Percentiles rank a stretch among this genome's conserved stretches.
Conservation (phyloP, 768 basidiomycete species). For the Gautieria morchelliformis region DNA sequence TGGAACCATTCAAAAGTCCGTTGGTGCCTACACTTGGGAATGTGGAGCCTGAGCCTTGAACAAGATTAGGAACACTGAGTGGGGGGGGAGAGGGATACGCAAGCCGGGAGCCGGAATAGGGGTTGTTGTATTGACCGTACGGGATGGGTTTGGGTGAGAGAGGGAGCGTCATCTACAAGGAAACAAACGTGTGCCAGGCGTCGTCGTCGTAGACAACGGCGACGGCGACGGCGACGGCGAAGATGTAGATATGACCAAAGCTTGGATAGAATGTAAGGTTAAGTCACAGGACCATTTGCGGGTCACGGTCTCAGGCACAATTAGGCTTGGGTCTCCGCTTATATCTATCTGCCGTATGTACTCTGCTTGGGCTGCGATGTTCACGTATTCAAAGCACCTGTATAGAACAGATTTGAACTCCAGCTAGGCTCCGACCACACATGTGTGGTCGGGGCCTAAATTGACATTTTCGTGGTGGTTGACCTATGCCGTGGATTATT, state of each 20-base stretch:
- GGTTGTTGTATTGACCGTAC: constrained; percentile 7
- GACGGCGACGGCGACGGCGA: neutral
- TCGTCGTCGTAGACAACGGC: neutral
- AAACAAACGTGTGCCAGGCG: neutral
- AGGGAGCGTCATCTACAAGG: constrained; percentile 2
- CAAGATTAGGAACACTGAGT: neutral
- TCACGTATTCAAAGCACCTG: no score
- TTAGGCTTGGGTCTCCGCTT: no score
- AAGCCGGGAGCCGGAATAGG: constrained; percentile 4
- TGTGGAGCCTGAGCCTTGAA: neutral
- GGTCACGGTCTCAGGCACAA: no score
- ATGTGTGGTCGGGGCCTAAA: no score
- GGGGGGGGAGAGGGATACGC: constrained; percentile 8
- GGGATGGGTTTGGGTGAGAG: constrained; percentile 6
- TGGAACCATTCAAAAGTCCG: neutral
- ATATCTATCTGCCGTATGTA: no score
- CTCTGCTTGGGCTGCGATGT: no score
- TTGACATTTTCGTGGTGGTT: no score
- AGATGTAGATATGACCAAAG: neutral
- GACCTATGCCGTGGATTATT: no score
- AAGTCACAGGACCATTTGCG: no score
- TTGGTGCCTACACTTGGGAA: neutral
- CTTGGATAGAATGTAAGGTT: no score
- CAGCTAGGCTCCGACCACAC: no score
- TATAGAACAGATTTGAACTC: no score